phyloP scores from a whole-genome alignment of 768 basidiomycete species.

The Goffeauzyma gilvescens region DNA sequence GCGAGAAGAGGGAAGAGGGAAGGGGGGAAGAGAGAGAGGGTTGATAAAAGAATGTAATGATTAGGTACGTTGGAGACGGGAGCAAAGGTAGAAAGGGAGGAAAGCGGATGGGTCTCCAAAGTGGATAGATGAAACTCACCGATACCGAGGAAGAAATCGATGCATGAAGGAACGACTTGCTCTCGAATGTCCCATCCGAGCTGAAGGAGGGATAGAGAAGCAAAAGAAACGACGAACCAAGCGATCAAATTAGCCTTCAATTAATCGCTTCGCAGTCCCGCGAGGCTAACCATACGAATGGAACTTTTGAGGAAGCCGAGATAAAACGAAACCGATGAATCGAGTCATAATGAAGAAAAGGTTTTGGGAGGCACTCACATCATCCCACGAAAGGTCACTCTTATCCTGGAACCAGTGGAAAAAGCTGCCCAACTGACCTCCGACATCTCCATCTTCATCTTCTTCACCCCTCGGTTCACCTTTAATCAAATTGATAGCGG shows the following conservation, averaged over 20 bases:
- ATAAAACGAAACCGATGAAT: no score
- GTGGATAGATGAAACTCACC: slow-evolving; percentile 1
- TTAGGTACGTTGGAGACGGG: not conserved
- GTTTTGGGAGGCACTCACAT: no score
- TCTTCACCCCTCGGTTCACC: slow-evolving; percentile 19
- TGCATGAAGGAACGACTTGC: slow-evolving; percentile 20
- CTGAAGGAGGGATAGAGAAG: slow-evolving; percentile 6
- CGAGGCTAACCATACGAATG: no score
- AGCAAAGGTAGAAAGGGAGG: not conserved
- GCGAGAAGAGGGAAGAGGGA: not conserved
- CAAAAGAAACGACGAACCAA: slow-evolving; percentile 17
- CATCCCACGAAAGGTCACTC: not conserved
- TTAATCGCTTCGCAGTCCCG: no score
- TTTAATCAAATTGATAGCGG: slow-evolving; percentile 17
- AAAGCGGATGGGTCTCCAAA: not conserved
- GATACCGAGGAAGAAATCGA: slow-evolving; percentile 23
- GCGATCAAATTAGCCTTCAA: slow-evolving; percentile 27
- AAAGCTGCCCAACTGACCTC: not conserved
- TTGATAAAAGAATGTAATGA: no score
- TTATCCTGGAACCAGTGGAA: slow-evolving; percentile 1
- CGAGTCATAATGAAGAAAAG: no score
- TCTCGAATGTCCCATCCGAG: slow-evolving; percentile 17
- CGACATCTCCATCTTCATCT: no score
- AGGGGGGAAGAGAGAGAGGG: not conserved
- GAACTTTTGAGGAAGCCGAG: no score